A percentile compares a stretch with the other conserved stretches of the same genome.
Conservation (phyloP, 768 basidiomycete species). For the Leccinellum luteum region DNA sequence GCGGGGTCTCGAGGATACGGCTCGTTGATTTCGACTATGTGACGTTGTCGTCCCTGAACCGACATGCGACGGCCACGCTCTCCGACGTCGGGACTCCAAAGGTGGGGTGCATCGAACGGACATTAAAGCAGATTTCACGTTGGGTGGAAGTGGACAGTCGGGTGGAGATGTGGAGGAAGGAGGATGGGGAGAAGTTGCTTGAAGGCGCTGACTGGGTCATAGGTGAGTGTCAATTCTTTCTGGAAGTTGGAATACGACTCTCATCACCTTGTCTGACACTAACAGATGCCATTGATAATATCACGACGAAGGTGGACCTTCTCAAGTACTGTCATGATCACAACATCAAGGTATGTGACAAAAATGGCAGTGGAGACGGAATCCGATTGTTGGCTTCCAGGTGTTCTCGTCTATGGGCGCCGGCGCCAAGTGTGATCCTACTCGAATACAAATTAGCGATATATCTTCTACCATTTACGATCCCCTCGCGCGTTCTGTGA, state of each 20-base stretch:
- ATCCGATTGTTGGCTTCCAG: constrained; percentile 32
- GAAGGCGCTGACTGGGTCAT: constrained; percentile 94
- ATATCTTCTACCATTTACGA: constrained; percentile 92
- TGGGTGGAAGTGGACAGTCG: constrained; percentile 86
- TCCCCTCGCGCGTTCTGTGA: constrained; percentile 88
- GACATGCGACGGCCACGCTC: constrained; percentile 88
- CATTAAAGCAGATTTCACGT: constrained; percentile 69
- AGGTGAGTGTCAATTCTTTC: constrained; percentile 43
- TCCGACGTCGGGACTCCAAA: constrained; percentile 93
- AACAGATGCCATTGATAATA: constrained; percentile 94
- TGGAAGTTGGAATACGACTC: constrained; percentile 2
- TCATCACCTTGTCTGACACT: not conserved
- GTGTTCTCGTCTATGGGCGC: constrained; percentile 98
- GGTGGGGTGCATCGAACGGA: constrained; percentile 70
- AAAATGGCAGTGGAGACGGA: not conserved
- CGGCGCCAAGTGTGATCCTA: constrained; percentile 92
- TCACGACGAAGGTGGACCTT: constrained; percentile 93
- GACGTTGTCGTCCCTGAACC: constrained; percentile 90
- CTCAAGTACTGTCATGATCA: constrained; percentile 84
- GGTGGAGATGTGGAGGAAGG: constrained; percentile 84
- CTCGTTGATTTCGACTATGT: constrained; percentile 97
- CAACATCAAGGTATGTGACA: constrained; percentile 62
- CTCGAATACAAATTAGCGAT: constrained; percentile 92
- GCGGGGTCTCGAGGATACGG: constrained; percentile 73
- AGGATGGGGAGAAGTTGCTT: constrained; percentile 68